Percentiles rank a stretch among this genome's conserved stretches.
These are phyloP conservation scores for Candida hispaniensis DNA, from an alignment of 805 yeast genomes.

Conservation along the genomic window DNA sequence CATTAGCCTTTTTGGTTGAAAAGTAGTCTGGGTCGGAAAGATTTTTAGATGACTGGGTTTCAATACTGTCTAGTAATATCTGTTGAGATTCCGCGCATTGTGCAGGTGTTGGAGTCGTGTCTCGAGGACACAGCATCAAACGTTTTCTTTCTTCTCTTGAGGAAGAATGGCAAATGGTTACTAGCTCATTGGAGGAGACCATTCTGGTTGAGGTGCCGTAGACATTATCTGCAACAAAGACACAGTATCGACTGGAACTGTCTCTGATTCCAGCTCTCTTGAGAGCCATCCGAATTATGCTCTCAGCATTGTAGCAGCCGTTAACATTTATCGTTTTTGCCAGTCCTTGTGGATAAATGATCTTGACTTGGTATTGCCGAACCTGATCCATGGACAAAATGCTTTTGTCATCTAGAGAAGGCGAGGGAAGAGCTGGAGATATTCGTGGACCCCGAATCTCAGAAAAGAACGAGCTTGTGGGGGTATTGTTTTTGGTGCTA, in stretches of 20 bases:
- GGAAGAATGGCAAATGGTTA: conserved; percentile 68
- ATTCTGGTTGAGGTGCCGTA: conserved; percentile 38
- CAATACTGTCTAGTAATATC: conserved; percentile 19
- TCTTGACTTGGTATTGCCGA: conserved; percentile 40
- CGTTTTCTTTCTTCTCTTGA: conserved; percentile 62
- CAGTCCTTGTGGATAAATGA: conserved; percentile 66
- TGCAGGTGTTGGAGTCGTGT: conserved; percentile 43
- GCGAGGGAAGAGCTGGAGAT: no score
- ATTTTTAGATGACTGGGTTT: background rate
- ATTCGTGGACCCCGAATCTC: background rate
- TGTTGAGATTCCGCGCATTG: conserved; percentile 26
- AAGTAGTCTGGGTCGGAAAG: conserved; percentile 14
- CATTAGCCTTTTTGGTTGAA: conserved; percentile 3
- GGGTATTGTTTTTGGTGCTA: background rate
- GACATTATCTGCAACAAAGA: conserved; percentile 50
- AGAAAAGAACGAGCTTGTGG: conserved; percentile 1
- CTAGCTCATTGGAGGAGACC: conserved; percentile 68
- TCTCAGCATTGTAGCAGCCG: conserved; percentile 71
- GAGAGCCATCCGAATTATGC: conserved; percentile 60
- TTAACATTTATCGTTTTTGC: conserved; percentile 56
- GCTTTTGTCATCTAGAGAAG: conserved; percentile 22
- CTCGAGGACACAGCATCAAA: conserved; percentile 53
- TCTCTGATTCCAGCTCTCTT: conserved; percentile 36
- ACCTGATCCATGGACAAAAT: conserved; percentile 31
- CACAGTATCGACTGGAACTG: conserved; percentile 25